phyloP scores from a whole-genome alignment of 2,329 filamentous ascomycete species.

The Verticillium tricorpus region DNA sequence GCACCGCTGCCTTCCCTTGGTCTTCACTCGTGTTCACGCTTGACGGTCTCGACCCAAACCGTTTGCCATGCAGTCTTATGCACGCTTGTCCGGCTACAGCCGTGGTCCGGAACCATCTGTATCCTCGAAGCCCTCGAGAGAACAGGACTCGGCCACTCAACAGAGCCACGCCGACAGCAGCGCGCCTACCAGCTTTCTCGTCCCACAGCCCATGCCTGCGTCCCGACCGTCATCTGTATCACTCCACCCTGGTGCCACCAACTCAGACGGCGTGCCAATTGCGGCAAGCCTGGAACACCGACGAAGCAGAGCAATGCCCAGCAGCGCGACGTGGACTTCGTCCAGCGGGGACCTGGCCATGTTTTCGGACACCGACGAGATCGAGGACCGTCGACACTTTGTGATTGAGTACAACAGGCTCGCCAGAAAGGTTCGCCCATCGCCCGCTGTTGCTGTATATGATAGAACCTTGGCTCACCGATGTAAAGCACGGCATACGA shows the following conservation, averaged over 20 bases:
- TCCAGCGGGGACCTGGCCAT: conserved; percentile 46
- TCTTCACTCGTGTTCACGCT: background rate
- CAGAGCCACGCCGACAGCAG: conserved; percentile 7
- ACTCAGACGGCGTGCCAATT: conserved; percentile 15
- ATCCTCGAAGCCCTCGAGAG: conserved; percentile 17
- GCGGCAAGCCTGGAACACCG: conserved; percentile 8
- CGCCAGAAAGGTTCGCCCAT: conserved; percentile 46
- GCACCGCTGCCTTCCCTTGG: background rate
- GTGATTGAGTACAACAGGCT: conserved; percentile 57
- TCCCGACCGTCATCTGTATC: background rate
- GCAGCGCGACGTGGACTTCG: conserved; percentile 54
- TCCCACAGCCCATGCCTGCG: background rate
- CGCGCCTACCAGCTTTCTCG: conserved; percentile 9
- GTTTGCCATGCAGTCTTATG: conserved; percentile 23
- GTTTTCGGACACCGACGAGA: conserved; percentile 43
- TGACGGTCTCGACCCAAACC: background rate
- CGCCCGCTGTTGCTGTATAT: background rate
- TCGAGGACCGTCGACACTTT: conserved; percentile 43
- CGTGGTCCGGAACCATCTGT: background rate
- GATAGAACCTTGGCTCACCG: background rate
- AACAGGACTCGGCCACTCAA: conserved; percentile 9
- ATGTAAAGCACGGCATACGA: conserved; percentile 47
- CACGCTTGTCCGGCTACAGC: conserved; percentile 16
- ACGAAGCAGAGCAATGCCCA: conserved; percentile 22
- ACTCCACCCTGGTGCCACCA: background rate